Conservation (phyloP, 108 stramenopile genomes). For the Poteriospumella lacustris region DNA sequence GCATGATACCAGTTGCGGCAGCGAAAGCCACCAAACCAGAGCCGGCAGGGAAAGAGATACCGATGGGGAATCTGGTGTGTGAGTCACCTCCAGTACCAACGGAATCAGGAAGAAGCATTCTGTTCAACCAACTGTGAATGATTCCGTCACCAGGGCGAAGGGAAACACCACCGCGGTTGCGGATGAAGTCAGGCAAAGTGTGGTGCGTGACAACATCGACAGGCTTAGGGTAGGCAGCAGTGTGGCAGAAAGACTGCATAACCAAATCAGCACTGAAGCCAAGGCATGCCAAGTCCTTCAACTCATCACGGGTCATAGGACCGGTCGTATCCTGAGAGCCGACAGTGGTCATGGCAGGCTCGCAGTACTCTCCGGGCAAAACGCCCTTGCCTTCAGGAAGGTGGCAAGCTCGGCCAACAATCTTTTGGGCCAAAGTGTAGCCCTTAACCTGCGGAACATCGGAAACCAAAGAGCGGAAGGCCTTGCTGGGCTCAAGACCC, state of each 20-base stretch:
- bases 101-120: constrained; percentile 89
- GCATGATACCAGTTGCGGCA: constrained; percentile 90
- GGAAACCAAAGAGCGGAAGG: constrained; percentile 47
- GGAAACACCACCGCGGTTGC: constrained; percentile 85
- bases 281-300: constrained; percentile 80
- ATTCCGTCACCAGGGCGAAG: constrained; percentile 89
- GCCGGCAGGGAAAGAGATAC: constrained; percentile 91
- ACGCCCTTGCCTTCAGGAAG: constrained; percentile 72
- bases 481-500: constrained; percentile 66
- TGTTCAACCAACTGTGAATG: constrained; percentile 93
- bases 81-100: constrained; percentile 94
- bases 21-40: constrained; percentile 88
- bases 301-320: constrained; percentile 92
- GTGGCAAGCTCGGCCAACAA: constrained; percentile 85
- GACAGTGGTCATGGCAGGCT: constrained; percentile 91
- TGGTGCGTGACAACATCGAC: constrained; percentile 92
- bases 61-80: constrained; percentile 91
- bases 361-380: constrained; percentile 65
- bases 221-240: constrained; percentile 92
- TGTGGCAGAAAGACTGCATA: constrained; percentile 95
- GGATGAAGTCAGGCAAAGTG: constrained; percentile 90
- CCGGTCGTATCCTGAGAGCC: constrained; percentile 92
- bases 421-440: constrained; percentile 88
- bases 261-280: constrained; percentile 88
- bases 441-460: constrained; percentile 56